Evolutionary conservation across 257 asterid species (phyloP).

Genomic region (Haberlea rhodopensis): DNA sequence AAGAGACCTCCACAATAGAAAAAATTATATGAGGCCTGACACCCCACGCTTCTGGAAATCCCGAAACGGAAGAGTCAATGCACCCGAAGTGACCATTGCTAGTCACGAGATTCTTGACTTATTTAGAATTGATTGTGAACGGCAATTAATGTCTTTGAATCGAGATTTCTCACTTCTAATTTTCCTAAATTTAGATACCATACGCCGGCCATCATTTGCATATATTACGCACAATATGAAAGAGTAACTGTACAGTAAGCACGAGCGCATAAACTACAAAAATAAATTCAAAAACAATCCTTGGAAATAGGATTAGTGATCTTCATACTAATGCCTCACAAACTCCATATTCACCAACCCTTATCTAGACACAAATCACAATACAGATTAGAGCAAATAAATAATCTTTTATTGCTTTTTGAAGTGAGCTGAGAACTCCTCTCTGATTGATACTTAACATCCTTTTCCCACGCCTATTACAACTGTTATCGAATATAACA

Average conservation of each 20-base stretch:
- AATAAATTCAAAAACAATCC: constrained; percentile 6
- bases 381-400: constrained; percentile 10
- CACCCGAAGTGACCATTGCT: no score
- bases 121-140: no score
- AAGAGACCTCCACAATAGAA: constrained; percentile 14
- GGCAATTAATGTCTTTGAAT: background rate
- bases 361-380: background rate
- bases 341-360: constrained; percentile 3
- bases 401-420: background rate
- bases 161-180: background rate
- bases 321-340: constrained; percentile 3
- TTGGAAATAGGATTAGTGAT: background rate
- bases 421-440: constrained; percentile 13
- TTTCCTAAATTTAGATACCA: no score
- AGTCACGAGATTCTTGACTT: no score
- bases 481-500: background rate
- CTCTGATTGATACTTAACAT: constrained; percentile 7
- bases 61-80: no score
- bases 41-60: no score
- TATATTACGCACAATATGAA: no score
- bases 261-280: constrained; percentile 1
- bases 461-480: constrained; percentile 4
- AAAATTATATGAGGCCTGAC: background rate
- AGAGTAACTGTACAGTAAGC: background rate
- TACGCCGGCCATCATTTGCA: no score